Conservation (phyloP, 345 rosid species). For the Syzygium grande region DNA sequence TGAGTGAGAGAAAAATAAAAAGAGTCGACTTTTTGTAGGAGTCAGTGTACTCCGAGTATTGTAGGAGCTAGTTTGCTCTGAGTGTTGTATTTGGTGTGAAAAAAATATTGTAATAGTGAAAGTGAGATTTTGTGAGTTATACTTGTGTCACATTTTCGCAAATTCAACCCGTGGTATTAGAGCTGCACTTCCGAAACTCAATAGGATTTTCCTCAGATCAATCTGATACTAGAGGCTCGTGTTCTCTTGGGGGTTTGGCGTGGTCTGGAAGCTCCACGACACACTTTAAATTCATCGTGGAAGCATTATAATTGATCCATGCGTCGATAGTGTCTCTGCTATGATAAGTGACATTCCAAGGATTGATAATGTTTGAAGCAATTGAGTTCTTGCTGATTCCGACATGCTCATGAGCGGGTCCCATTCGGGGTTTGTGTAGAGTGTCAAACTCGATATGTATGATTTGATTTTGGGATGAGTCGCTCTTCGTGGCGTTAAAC, state of each 20-base stretch:
- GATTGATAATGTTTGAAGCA: conserved; percentile 3
- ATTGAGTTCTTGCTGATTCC: conserved; percentile 15
- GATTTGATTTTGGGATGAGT: conserved; percentile 3
- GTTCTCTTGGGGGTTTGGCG: conserved; percentile 15
- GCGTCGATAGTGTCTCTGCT: conserved; percentile 16
- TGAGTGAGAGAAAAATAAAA: neutral
- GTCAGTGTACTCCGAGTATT: neutral
- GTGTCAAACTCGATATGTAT: conserved; percentile 13
- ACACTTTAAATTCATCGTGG: conserved; percentile 34
- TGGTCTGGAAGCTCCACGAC: conserved; percentile 26
- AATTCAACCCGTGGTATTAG: neutral
- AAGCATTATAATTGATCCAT: conserved; percentile 19
- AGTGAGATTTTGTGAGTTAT: neutral
- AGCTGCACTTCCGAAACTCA: too few species aligned
- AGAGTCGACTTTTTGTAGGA: neutral
- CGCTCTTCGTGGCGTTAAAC: conserved; percentile 5
- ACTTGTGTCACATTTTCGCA: neutral
- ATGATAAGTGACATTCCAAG: conserved; percentile 25
- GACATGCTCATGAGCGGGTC: conserved; percentile 16
- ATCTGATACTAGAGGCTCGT: conserved; percentile 26
- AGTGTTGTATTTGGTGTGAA: neutral
- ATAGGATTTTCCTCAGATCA: conserved; percentile 26
- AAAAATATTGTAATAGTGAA: too few species aligned
- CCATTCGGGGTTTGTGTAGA: conserved; percentile 7
- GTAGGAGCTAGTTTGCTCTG: neutral